These are phyloP conservation scores for Auricularia sp. DNA, from an alignment of 768 basidiomycete species.

Conservation along the genomic window DNA sequence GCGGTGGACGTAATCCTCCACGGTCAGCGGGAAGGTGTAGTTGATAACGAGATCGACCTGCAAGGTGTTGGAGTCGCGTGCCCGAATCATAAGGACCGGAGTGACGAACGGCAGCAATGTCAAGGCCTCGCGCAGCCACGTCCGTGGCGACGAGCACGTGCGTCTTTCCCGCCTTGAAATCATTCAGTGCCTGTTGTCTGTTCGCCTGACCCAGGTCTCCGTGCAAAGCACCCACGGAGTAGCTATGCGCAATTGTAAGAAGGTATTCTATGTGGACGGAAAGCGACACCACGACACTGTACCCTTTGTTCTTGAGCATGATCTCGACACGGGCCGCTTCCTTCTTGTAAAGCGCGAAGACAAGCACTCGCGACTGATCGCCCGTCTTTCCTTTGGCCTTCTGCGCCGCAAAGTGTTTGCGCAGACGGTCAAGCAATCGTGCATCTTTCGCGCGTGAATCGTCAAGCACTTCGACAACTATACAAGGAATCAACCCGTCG, in stretches of 20 bases:
- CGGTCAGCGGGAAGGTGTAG: conserved; percentile 94
- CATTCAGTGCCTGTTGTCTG: conserved; percentile 75
- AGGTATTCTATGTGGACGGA: too few relatives aligned
- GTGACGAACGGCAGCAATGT: conserved; percentile 52
- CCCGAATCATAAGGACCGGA: background rate
- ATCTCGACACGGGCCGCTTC: conserved; percentile 87
- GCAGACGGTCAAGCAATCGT: conserved; percentile 50
- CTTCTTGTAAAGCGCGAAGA: conserved; percentile 97
- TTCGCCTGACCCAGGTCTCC: conserved; percentile 85
- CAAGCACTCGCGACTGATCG: conserved; percentile 61
- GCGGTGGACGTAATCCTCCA: conserved; percentile 87
- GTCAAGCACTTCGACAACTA: conserved; percentile 81
- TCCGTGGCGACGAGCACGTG: conserved; percentile 91
- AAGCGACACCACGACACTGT: too few relatives aligned
- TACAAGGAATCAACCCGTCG: background rate
- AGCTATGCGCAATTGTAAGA: conserved; percentile 18
- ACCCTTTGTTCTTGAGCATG: conserved; percentile 58
- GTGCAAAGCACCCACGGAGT: conserved; percentile 73
- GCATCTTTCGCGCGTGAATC: conserved; percentile 73
- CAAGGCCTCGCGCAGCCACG: conserved; percentile 92
- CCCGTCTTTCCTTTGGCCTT: conserved; percentile 34
- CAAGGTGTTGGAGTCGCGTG: background rate
- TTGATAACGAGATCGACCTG: conserved; percentile 91
- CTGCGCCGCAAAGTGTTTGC: conserved; percentile 50
- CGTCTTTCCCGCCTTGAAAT: conserved; percentile 74